phyloP scores from a whole-genome alignment of 257 asterid species.

The Solanum dulcamara region DNA sequence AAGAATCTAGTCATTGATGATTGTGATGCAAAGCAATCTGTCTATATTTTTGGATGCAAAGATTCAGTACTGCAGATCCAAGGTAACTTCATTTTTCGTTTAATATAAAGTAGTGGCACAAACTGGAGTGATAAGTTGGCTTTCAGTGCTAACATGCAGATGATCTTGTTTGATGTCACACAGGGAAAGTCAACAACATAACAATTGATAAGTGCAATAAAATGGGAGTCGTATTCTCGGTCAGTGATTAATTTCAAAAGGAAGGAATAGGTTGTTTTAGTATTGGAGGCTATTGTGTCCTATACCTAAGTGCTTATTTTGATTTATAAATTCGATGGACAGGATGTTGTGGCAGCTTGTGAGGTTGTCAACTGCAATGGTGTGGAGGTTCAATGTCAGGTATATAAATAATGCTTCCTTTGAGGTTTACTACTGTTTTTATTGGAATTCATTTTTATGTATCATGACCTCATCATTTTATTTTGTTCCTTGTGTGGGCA shows the following conservation, averaged over 20 bases:
- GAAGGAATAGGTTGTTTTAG: background rate
- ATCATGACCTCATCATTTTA: background rate
- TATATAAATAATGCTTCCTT: conserved; percentile 3
- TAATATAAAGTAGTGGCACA: background rate
- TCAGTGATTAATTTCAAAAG: conserved; percentile 11
- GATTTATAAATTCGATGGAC: conserved; percentile 6
- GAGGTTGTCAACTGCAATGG: conserved; percentile 86
- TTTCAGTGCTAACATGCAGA: background rate
- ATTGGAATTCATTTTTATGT: background rate
- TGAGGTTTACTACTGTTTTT: background rate
- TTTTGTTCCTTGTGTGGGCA: background rate
- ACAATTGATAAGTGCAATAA: conserved; percentile 95
- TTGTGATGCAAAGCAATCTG: conserved; percentile 92
- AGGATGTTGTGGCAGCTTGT: conserved; percentile 99
- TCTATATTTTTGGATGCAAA: conserved; percentile 85
- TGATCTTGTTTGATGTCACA: background rate
- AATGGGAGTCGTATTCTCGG: conserved; percentile 94
- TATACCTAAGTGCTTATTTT: background rate
- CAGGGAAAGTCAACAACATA: conserved; percentile 98
- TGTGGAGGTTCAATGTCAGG: conserved; percentile 96
- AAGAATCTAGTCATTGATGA: conserved; percentile 78
- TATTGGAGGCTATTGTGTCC: background rate
- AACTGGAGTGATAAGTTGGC: background rate
- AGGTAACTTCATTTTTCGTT: conserved; percentile 34
- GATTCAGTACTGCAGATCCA: conserved; percentile 84